Conservation (phyloP, 208 protist genomes). For the Polymyxa betae region DNA sequence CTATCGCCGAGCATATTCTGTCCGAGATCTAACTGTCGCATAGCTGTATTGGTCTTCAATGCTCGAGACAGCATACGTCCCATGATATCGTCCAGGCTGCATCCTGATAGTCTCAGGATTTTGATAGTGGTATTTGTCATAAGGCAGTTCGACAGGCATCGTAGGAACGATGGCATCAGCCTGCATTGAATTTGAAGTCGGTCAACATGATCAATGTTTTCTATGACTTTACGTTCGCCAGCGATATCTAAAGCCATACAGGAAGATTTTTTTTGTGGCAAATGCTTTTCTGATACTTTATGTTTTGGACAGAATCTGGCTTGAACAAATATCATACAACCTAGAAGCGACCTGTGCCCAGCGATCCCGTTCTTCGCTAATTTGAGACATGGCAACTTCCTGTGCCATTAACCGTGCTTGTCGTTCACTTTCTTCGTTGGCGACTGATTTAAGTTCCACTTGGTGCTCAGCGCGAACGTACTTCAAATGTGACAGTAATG, state of each 20-base stretch:
- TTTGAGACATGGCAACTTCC: neutral
- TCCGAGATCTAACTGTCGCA: slow-evolving; percentile 12
- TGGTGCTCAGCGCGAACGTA: too few relatives aligned
- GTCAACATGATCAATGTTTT: neutral
- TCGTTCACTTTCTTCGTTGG: too few relatives aligned
- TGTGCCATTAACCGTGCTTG: neutral
- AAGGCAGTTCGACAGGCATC: neutral
- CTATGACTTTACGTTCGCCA: neutral
- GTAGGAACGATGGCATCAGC: neutral
- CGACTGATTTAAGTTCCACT: too few relatives aligned
- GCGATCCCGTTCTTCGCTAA: neutral
- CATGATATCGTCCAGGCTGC: neutral
- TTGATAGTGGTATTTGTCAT: neutral
- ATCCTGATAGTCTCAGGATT: neutral
- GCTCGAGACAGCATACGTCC: neutral
- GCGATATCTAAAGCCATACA: too few relatives aligned
- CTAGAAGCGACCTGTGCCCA: neutral
- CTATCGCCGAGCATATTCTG: slow-evolving; percentile 17
- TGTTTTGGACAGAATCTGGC: neutral
- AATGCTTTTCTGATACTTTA: neutral
- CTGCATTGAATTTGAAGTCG: neutral
- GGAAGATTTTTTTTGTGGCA: too few relatives aligned
- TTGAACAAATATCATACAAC: neutral
- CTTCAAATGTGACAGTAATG: too few relatives aligned
- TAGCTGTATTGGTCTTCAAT: neutral